phyloP scores from a whole-genome alignment of 805 yeast genomes.

The baker's yeast (Saccharomyces cerevisiae) region DNA sequence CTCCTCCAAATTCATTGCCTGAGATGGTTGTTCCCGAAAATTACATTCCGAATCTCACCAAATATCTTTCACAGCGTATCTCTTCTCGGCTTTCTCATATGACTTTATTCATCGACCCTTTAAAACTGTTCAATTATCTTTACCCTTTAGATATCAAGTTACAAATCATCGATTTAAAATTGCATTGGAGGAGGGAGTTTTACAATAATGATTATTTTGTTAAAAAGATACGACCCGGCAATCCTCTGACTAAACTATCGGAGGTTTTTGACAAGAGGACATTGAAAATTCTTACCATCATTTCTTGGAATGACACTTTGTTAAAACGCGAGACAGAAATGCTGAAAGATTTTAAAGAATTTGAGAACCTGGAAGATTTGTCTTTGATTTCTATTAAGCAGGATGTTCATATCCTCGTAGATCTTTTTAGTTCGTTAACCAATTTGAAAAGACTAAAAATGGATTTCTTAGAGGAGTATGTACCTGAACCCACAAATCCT shows the following conservation, averaged over 20 bases:
- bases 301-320: slow-evolving; percentile 37
- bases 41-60: slow-evolving; percentile 28
- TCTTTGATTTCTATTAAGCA: slow-evolving; percentile 36
- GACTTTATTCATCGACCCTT: slow-evolving; percentile 36
- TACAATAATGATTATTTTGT: slow-evolving; percentile 27
- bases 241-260: slow-evolving; percentile 20
- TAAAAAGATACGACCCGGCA: slow-evolving; percentile 9
- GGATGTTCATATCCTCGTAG: slow-evolving; percentile 27
- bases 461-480: slow-evolving; percentile 32
- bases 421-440: slow-evolving; percentile 24
- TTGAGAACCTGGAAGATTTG: slow-evolving; percentile 31
- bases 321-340: slow-evolving; percentile 29
- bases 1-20: slow-evolving; percentile 33
- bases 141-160: slow-evolving; percentile 26
- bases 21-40: slow-evolving; percentile 21
- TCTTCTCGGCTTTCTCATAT: slow-evolving; percentile 26
- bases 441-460: slow-evolving; percentile 33
- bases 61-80: slow-evolving; percentile 23
- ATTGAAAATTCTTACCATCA: slow-evolving; percentile 33
- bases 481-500: slow-evolving; percentile 29
- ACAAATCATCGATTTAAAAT: slow-evolving; percentile 31
- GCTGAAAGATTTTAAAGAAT: slow-evolving; percentile 33
- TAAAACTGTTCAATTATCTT: slow-evolving; percentile 31
- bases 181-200: slow-evolving; percentile 37
- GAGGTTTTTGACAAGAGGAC: slow-evolving; percentile 33